phyloP scores from a whole-genome alignment of 2,329 filamentous ascomycete species.

The Exophiala bonariae region DNA sequence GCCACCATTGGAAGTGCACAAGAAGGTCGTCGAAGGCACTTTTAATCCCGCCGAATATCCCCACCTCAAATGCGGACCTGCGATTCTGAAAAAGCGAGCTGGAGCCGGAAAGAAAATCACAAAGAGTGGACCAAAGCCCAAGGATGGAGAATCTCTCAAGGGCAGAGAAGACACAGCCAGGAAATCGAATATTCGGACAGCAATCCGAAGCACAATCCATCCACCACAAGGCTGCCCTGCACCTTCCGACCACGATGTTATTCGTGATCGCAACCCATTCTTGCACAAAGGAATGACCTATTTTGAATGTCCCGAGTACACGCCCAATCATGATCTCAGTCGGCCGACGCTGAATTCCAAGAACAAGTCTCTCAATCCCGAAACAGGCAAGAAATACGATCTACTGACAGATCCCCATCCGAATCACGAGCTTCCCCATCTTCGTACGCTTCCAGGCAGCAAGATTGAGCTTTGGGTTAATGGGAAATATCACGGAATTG shows the following conservation, averaged over 20 bases:
- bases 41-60: conserved; percentile 78
- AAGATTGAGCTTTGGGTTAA: conserved; percentile 93
- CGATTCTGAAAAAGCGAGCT: conserved; percentile 25
- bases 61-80: conserved; percentile 27
- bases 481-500: conserved; percentile 78
- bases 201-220: conserved; percentile 13
- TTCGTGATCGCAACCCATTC: conserved; percentile 92
- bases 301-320: conserved; percentile 88
- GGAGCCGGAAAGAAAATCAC: conserved; percentile 21
- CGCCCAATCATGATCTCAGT: conserved; percentile 83
- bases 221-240: conserved; percentile 10
- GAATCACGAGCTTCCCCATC: conserved; percentile 69
- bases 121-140: conserved; percentile 23
- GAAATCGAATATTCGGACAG: conserved; percentile 14
- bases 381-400: conserved; percentile 34
- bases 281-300: conserved; percentile 66
- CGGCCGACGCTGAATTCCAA: conserved; percentile 52
- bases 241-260: conserved; percentile 62
- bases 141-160: conserved; percentile 19
- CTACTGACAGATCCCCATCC: conserved; percentile 40
- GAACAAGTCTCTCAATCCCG: conserved; percentile 60
- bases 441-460: conserved; percentile 83
- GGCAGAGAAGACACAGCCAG: conserved; percentile 17
- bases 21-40: conserved; percentile 80
- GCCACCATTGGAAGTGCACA: conserved; percentile 79